A percentile compares a stretch with the other conserved stretches of the same genome.
Conservation (phyloP, 108 stramenopile genomes). For the Cyclostephanos tholiformis region DNA sequence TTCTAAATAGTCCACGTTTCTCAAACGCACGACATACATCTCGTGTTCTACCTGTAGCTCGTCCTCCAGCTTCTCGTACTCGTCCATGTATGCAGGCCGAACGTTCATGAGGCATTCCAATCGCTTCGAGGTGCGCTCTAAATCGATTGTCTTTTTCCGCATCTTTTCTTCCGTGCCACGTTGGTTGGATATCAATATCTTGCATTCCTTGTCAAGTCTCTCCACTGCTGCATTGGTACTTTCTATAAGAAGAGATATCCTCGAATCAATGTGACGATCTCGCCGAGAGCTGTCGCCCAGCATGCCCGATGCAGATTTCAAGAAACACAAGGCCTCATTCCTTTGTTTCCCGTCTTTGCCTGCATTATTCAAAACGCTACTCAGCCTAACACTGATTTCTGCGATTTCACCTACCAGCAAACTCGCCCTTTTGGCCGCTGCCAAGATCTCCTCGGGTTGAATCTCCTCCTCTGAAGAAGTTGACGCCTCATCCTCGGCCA, state of each 20-base stretch:
- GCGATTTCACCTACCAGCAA: constrained; percentile 31
- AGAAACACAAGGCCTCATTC: constrained; percentile 23
- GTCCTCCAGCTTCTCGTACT: constrained; percentile 82
- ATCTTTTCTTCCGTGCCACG: constrained; percentile 41
- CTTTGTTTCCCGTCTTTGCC: constrained; percentile 19
- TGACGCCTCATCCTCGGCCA: constrained; percentile 15
- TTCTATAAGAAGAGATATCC: constrained; percentile 23
- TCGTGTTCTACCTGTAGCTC: constrained; percentile 86
- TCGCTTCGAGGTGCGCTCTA: constrained; percentile 43
- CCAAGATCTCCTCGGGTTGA: neutral
- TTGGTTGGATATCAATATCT: constrained; percentile 34
- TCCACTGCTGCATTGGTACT: constrained; percentile 27
- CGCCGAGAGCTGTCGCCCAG: constrained; percentile 1
- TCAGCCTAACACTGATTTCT: constrained; percentile 20
- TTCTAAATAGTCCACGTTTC: constrained; percentile 84
- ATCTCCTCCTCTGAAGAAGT: constrained; percentile 14
- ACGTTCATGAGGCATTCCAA: constrained; percentile 58
- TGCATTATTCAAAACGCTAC: constrained; percentile 18
- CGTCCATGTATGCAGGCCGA: constrained; percentile 82
- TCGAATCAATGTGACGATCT: constrained; percentile 13
- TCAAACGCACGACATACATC: constrained; percentile 56
- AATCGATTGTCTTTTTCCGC: constrained; percentile 42
- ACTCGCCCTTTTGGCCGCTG: constrained; percentile 15
- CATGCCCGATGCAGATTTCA: constrained; percentile 20
- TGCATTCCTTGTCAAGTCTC: constrained; percentile 30